phyloP scores from a whole-genome alignment of 1,284 basidiomycete genomes.

The Acaromyces ingoldii region DNA sequence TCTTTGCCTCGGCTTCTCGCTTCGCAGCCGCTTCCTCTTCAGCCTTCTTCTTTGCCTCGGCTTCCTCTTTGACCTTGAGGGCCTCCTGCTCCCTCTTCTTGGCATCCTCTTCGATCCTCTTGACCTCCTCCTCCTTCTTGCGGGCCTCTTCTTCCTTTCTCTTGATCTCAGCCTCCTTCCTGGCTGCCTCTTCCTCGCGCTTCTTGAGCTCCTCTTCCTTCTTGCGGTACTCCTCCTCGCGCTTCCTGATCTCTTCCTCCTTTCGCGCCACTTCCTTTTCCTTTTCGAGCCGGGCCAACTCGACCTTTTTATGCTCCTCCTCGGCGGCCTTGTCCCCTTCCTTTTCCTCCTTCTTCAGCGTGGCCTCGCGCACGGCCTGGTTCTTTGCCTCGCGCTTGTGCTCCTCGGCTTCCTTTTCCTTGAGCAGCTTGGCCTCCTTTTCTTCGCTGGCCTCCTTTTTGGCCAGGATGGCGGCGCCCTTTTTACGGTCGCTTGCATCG shows the following conservation, averaged over 20 bases:
- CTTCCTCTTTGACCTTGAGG: background rate
- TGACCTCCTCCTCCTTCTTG: background rate
- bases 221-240: background rate
- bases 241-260: background rate
- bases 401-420: background rate
- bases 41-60: background rate
- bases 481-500: background rate
- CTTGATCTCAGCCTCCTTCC: conserved; percentile 5
- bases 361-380: background rate
- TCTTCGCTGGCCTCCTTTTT: conserved; percentile 8
- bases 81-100: conserved; percentile 7
- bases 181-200: conserved; percentile 1
- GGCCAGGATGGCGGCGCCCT: background rate
- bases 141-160: background rate
- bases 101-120: conserved; percentile 1
- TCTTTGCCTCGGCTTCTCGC: background rate
- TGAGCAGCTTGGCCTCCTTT: background rate
- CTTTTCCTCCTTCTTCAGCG: conserved; percentile 3
- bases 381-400: conserved; percentile 15
- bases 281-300: conserved; percentile 12
- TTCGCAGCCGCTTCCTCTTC: background rate
- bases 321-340: conserved; percentile 14
- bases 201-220: background rate
- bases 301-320: conserved; percentile 17
- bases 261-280: conserved; percentile 16